A percentile compares a stretch with the other conserved stretches of the same genome.
Conservation (phyloP, 2,329 filamentous ascomycete genomes). For the Pezicula radicicola region DNA sequence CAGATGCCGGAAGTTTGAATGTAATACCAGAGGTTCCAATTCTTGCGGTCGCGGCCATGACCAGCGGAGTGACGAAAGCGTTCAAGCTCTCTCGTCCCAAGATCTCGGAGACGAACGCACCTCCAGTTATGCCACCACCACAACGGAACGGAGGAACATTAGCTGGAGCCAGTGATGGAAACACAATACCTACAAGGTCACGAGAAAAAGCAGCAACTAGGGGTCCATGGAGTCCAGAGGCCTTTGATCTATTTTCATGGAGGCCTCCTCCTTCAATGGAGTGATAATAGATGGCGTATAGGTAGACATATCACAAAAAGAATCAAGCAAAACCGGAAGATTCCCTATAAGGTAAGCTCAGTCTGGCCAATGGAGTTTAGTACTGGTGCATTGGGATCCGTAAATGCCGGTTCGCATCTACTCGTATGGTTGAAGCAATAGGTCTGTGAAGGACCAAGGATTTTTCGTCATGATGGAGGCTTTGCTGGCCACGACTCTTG, state of each 20-base stretch:
- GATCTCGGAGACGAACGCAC: not conserved
- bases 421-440: no score
- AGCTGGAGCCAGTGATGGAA: not conserved
- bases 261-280: constrained; percentile 12
- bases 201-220: not conserved
- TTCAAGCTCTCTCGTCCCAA: constrained; percentile 1
- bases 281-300: not conserved
- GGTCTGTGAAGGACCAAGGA: no score
- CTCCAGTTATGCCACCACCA: not conserved
- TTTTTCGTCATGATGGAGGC: not conserved
- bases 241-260: constrained; percentile 31
- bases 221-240: constrained; percentile 32
- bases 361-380: no score
- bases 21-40: not conserved
- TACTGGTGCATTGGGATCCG: no score
- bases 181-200: not conserved
- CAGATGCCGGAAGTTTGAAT: not conserved
- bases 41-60: not conserved
- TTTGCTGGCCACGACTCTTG: not conserved
- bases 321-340: not conserved
- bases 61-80: not conserved
- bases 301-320: not conserved
- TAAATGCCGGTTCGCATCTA: no score
- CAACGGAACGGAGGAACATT: no score
- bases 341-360: not conserved